phyloP scores from a whole-genome alignment of 2,329 filamentous ascomycete species.

The Catunica adiposa region DNA sequence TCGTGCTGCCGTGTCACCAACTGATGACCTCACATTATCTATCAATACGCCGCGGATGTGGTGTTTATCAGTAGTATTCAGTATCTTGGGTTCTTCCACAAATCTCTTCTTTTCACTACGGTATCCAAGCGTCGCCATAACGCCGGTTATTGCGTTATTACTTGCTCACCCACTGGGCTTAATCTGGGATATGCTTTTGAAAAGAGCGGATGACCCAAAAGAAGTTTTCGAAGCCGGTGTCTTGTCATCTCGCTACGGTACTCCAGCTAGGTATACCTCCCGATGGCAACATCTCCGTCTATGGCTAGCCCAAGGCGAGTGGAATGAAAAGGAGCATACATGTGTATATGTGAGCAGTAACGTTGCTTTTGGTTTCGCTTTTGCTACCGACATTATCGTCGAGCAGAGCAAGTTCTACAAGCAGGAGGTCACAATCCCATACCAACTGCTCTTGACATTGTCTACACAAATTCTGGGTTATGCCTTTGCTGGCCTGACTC shows the following conservation, averaged over 20 bases:
- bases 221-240: conserved; percentile 36
- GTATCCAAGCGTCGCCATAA: conserved; percentile 82
- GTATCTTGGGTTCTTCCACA: conserved; percentile 64
- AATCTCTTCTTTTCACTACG: conserved; percentile 80
- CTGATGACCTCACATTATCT: conserved; percentile 59
- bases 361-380: conserved; percentile 77
- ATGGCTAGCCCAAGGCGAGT: conserved; percentile 64
- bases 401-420: conserved; percentile 83
- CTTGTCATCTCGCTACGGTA: conserved; percentile 15
- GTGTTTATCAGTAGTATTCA: conserved; percentile 63
- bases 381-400: conserved; percentile 78
- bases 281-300: conserved; percentile 33
- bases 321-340: conserved; percentile 81
- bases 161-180: conserved; percentile 72
- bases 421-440: conserved; percentile 57
- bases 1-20: conserved; percentile 59
- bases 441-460: conserved; percentile 68
- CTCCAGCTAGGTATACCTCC: conserved; percentile 11
- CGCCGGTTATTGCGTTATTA: conserved; percentile 71
- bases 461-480: conserved; percentile 80
- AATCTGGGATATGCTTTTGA: conserved; percentile 59
- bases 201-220: conserved; percentile 38
- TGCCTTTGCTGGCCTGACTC: conserved; percentile 66
- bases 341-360: conserved; percentile 85
- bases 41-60: conserved; percentile 84